Evolutionary conservation across 2,329 filamentous ascomycete species (phyloP), one percentile per base, ranked within the genome.

Genomic region (Pseudopyricularia cyperi): DNA sequence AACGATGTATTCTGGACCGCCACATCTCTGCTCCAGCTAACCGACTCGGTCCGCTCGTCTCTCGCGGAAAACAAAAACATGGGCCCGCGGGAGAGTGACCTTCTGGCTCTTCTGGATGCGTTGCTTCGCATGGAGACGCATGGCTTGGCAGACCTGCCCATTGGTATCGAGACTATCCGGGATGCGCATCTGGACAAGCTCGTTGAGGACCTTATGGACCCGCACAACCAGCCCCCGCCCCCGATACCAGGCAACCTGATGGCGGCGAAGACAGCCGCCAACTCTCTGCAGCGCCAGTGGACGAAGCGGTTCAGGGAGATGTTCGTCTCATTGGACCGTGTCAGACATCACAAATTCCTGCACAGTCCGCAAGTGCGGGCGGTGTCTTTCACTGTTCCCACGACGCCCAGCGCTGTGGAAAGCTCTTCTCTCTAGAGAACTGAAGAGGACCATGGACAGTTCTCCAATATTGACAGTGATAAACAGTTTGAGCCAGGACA

Each of bases 241-340:
- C 61, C 61, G 7, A 55, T 61, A 14, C 58, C 62, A 11, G 59
- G 58, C 4, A 60, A 63, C 51, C 65, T 67, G 53, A 60, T 62
- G 17, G 60, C 63, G 24, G 65, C 71, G 53, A 58, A 65, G 19
- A 56, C 61, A 7, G 59, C 67, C 34, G 71, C 67, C 12, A 65
- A 68, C 53, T 61, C 58, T 35, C 57, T 77, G 47, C 66, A 70
- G 54, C 63, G 64, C n/a, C 55, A 60, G 35, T 77, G 73, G 74
- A 60, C 66, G 47, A 57, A 60, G 7, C 65, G 73, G 4, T 75
- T 75, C 56, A 62, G 65, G 37, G 67, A 69, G n/a, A 58, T 64
- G 7, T 75, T 71, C 52, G 68, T 71, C 54, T 64, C 67, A 54
- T 66, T 76, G 26, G 73, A 76, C 52, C 64, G 74, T 48, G 60